These are phyloP conservation scores for Ophiosphaerella herpotricha DNA, from an alignment of 2,329 filamentous ascomycete genomes.

Conservation along the genomic window DNA sequence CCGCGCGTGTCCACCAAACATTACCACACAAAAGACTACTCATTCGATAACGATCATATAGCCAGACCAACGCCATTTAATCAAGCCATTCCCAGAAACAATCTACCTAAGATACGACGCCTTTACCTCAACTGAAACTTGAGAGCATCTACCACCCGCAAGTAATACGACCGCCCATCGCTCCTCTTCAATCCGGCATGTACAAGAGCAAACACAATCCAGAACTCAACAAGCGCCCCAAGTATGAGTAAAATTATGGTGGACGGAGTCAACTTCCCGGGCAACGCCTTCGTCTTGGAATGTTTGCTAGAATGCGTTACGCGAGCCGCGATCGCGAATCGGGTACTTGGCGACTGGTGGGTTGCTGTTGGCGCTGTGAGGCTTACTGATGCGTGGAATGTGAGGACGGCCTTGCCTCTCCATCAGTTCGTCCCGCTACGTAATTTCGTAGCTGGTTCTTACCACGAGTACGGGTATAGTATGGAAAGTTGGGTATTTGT, in stretches of 20 bases:
- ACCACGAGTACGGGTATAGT: too few species aligned
- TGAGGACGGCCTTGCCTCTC: too few species aligned
- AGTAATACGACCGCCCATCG: conserved; percentile 3
- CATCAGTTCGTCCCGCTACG: too few species aligned
- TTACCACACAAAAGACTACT: background rate
- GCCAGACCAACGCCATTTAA: background rate
- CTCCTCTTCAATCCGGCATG: conserved; percentile 7
- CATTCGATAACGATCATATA: background rate
- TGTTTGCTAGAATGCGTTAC: background rate
- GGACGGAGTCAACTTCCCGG: background rate
- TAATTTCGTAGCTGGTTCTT: too few species aligned
- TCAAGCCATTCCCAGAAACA: background rate
- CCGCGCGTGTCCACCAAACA: too few species aligned
- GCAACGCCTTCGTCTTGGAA: too few species aligned
- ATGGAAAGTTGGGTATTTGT: too few species aligned
- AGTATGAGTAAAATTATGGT: conserved; percentile 2
- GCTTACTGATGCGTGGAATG: too few species aligned
- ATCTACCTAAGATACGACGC: background rate
- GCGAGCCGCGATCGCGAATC: too few species aligned
- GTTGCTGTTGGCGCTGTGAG: too few species aligned
- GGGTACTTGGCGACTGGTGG: too few species aligned
- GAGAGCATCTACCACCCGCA: conserved; percentile 1
- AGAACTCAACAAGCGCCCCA: conserved; percentile 5
- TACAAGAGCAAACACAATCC: conserved; percentile 11
- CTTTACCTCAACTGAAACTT: conserved; percentile 1